These are phyloP conservation scores for Capsicum rhomboideum DNA, from an alignment of 257 asterid genomes.

Conservation along the genomic window DNA sequence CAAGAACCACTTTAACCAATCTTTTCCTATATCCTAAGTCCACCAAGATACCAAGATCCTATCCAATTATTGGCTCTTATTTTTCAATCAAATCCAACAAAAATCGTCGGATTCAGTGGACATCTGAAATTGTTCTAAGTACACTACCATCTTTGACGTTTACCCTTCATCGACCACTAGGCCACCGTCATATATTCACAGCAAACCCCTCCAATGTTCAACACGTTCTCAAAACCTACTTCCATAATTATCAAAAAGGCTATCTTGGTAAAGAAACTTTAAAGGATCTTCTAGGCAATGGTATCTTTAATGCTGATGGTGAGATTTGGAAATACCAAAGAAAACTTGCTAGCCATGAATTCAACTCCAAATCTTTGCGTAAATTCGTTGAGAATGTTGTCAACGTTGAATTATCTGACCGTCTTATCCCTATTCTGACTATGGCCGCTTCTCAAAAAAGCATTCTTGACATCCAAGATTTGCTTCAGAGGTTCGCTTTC, in stretches of 20 bases:
- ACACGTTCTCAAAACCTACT: constrained; percentile 49
- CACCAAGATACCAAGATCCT: neutral
- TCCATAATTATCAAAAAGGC: constrained; percentile 48
- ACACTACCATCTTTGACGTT: neutral
- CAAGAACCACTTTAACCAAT: neutral
- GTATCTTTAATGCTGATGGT: constrained; percentile 60
- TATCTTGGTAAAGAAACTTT: constrained; percentile 8
- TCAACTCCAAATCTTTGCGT: constrained; percentile 45
- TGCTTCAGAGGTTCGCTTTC: constrained; percentile 6
- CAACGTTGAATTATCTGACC: constrained; percentile 28
- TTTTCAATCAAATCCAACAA: neutral
- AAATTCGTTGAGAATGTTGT: constrained; percentile 41
- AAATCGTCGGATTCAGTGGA: neutral
- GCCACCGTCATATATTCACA: constrained; percentile 34
- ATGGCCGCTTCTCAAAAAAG: constrained; percentile 3
- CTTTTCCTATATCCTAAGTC: neutral
- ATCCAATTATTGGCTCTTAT: neutral
- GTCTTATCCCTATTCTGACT: constrained; percentile 34
- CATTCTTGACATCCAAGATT: constrained; percentile 1
- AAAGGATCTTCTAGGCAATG: constrained; percentile 48
- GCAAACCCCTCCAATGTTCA: constrained; percentile 53
- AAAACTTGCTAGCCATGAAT: constrained; percentile 55
- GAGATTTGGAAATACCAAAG: constrained; percentile 49
- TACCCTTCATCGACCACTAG: constrained; percentile 33
- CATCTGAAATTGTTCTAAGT: neutral